These are phyloP conservation scores for Metschnikowia arizonensis DNA, from an alignment of 805 yeast species.

Conservation along the genomic window DNA sequence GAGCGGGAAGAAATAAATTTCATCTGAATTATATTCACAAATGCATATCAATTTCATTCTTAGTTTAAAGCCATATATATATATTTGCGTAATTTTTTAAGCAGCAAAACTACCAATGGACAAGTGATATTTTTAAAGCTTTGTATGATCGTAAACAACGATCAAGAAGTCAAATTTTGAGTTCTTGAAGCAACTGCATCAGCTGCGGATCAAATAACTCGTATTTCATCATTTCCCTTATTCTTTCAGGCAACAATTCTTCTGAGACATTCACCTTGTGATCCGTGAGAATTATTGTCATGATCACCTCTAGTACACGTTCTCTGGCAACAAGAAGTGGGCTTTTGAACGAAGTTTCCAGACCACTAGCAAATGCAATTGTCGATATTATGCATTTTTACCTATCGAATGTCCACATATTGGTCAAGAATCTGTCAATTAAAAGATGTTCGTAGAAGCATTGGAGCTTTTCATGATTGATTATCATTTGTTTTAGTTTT, in stretches of 20 bases:
- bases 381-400: slow-evolving; percentile 19
- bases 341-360: slow-evolving; percentile 7
- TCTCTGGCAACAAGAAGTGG: slow-evolving; percentile 10
- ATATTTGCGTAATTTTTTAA: background rate
- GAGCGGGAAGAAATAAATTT: slow-evolving; percentile 59
- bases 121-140: background rate
- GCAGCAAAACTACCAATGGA: background rate
- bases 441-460: slow-evolving; percentile 14
- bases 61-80: background rate
- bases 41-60: background rate
- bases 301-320: slow-evolving; percentile 10
- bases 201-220: slow-evolving; percentile 18
- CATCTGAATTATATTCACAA: background rate
- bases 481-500: background rate
- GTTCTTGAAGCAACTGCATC: slow-evolving; percentile 11
- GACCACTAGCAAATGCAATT: slow-evolving; percentile 15
- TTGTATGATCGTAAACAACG: background rate
- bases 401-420: slow-evolving; percentile 19
- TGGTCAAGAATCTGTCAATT: slow-evolving; percentile 8
- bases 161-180: background rate
- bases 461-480: slow-evolving; percentile 7
- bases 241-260: slow-evolving; percentile 12
- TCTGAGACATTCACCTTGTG: slow-evolving; percentile 6
- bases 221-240: slow-evolving; percentile 20
- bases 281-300: slow-evolving; percentile 11